Base-by-base conservation (phyloP, 2,329 filamentous ascomycete genomes). In the Penicillium sp. region DNA sequence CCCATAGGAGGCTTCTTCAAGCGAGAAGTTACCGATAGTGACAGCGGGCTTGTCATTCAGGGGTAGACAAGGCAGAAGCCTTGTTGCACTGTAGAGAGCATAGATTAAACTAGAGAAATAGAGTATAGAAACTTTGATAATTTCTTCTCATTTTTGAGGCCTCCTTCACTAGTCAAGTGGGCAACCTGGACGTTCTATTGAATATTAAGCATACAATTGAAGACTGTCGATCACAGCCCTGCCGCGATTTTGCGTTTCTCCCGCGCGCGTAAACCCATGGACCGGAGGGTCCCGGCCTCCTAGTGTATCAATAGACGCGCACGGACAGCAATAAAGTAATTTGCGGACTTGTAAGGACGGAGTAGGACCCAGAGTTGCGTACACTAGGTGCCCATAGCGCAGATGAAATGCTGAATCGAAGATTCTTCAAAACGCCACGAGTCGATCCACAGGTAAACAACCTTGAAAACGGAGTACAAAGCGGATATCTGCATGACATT, bases 301-400 rank as follows among this genome's bases (percentile, higher is more conserved):
- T 53, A 51, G 48, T 31, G 39, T 19, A 22, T 46, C n/a, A 54
- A 52, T 60, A 60, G 60, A 49, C 43, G 52, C 54, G 61, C 57
- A 64, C 59, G 60, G 57, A 55, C 35, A 24, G 24, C 54, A 55
- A 47, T 35, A 45, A 29, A 43, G 6, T 21, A 22, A 42, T 50
- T 50, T 27, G 16, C 33, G 19, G 33, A 39, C 29, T 39, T 49
- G 21, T 21, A 19, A 19, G 5, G 10, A 7, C 13, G 33, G 21
- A 19, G 31, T n/a, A 6, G 22, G 42, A 27, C 35, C 21, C 21
- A 24, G 16, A 37, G 39, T 29, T 43, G 29, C 46, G 47, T 42
- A 55, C 22, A 7, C 2, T 48, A 21, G 22, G 33, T 33, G 52
- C 31, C 46, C 48, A 50, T 42, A 42, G 48, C 48, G 33, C 21